Percentiles rank a stretch among this genome's conserved stretches.
phyloP scores from a whole-genome alignment of 768 basidiomycete species.

The Russula sp. region DNA sequence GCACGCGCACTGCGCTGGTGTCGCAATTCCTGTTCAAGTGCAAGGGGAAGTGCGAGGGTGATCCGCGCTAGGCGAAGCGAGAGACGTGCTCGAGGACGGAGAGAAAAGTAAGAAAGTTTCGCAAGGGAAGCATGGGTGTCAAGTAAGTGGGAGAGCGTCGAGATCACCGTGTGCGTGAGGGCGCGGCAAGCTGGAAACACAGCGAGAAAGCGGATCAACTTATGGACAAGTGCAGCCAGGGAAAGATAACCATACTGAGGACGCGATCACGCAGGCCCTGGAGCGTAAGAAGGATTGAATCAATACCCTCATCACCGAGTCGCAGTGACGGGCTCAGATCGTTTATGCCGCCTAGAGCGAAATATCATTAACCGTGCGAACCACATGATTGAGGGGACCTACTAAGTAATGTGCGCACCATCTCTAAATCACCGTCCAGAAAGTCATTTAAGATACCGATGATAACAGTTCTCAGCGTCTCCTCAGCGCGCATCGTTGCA shows the following conservation, averaged over 20 bases:
- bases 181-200: constrained; percentile 57
- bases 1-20: constrained; percentile 32
- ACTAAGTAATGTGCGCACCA: constrained; percentile 72
- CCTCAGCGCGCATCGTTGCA: constrained; percentile 55
- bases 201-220: constrained; percentile 9
- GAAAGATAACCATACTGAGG: constrained; percentile 44
- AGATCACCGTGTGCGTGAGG: constrained; percentile 65
- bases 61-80: constrained; percentile 73
- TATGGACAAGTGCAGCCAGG: neutral
- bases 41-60: constrained; percentile 65
- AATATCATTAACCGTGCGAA: neutral
- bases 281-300: constrained; percentile 64
- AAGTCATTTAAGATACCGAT: constrained; percentile 74
- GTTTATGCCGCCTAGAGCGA: constrained; percentile 55
- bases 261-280: constrained; percentile 66
- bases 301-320: constrained; percentile 71
- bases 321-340: constrained; percentile 73
- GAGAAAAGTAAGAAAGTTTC: constrained; percentile 68
- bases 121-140: constrained; percentile 75
- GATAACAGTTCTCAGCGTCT: constrained; percentile 71
- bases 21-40: constrained; percentile 60
- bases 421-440: constrained; percentile 80
- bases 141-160: constrained; percentile 67
- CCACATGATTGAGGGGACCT: constrained; percentile 26
- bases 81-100: constrained; percentile 66